Evolutionary conservation across 495 filamentous ascomycete species (phyloP).

Genomic region (Massariosphaeria phaeospora): DNA sequence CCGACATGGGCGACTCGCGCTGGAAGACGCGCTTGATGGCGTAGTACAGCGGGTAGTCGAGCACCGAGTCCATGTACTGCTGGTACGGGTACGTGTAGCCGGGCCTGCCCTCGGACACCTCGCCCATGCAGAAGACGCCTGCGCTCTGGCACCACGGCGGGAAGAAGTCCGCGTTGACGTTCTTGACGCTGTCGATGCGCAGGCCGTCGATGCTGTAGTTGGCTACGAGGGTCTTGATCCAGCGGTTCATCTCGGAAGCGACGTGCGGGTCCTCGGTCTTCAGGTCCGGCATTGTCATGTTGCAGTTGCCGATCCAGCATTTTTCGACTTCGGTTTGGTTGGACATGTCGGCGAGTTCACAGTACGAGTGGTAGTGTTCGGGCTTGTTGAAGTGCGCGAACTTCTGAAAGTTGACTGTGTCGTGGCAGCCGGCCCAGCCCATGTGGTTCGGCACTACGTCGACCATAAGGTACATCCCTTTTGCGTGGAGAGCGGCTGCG

Average conservation of each 20-base stretch:
- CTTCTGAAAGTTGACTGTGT: no score
- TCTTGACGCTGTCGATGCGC: constrained; percentile 68
- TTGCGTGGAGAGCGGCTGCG: constrained; percentile 4
- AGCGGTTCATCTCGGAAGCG: constrained; percentile 55
- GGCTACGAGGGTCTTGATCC: constrained; percentile 59
- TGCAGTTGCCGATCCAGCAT: constrained; percentile 67
- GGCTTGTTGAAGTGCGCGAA: constrained; percentile 60
- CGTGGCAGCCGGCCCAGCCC: constrained; percentile 51
- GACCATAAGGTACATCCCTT: constrained; percentile 59
- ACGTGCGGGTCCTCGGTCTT: constrained; percentile 57
- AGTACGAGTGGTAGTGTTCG: constrained; percentile 63
- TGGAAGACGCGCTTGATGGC: constrained; percentile 57
- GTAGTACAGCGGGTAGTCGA: constrained; percentile 66
- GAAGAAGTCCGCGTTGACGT: constrained; percentile 71
- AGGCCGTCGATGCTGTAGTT: constrained; percentile 71
- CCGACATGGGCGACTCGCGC: constrained; percentile 15
- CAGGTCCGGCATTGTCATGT: constrained; percentile 68
- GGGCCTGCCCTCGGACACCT: constrained; percentile 62
- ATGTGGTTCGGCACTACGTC: constrained; percentile 81
- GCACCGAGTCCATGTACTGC: constrained; percentile 53
- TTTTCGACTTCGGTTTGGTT: constrained; percentile 40
- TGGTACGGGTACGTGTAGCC: constrained; percentile 62
- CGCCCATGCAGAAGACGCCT: constrained; percentile 68
- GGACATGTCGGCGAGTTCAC: constrained; percentile 62
- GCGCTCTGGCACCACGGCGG: constrained; percentile 57